Base-by-base conservation (phyloP, 2,329 filamentous ascomycete genomes). In the Dothidotthia symphoricarpi region DNA sequence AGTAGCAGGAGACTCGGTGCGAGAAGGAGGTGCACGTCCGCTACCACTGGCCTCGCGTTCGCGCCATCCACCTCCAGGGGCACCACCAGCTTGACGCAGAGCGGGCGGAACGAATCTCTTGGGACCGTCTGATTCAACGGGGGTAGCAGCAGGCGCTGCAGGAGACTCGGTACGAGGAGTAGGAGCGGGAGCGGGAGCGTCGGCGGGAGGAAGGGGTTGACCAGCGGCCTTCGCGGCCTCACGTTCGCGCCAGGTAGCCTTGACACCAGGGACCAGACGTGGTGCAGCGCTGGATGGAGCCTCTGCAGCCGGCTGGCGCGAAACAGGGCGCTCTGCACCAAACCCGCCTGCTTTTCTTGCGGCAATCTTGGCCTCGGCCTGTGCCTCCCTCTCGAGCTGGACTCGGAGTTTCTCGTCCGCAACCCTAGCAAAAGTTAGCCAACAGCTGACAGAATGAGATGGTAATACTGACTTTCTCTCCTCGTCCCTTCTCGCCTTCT, bases 361-460 rank as follows among this genome's bases (percentile, higher is more conserved):
- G 59, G 76, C 80, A 66, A 79, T 81, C 55, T 85, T 81, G 51
- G 85, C 85, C 69, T 90, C 81, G 12, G 88, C 90, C 67, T 95
- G 90, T 57, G 93, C 89, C 68, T 95, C 90, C 66, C 87, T 83
- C 62, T 88, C 80, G 55, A 81, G 82, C 70, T 96, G 91, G 53
- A 71, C 73, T 42, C 72, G 72, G 29, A 81, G 80, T 32, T 74
- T 72, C 52, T 83, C 81, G 61, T 83, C 81, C 47, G 81, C 72
- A 66, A 77, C 79, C 55, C 79, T 82, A 44, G 47, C 43, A 39
- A 14, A 44, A 45, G 58, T 74, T 64, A 75, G 63, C 43, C 34
- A 39, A 12, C 49, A 43, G 29, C 31, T n/a, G 16, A 41, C 28
- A 39, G 32, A 32, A 16, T 16, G 26, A 34, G 42, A 36, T 13